Base-by-base conservation (phyloP, 2,329 filamentous ascomycete species). In the Paracamarosporium sp. region DNA sequence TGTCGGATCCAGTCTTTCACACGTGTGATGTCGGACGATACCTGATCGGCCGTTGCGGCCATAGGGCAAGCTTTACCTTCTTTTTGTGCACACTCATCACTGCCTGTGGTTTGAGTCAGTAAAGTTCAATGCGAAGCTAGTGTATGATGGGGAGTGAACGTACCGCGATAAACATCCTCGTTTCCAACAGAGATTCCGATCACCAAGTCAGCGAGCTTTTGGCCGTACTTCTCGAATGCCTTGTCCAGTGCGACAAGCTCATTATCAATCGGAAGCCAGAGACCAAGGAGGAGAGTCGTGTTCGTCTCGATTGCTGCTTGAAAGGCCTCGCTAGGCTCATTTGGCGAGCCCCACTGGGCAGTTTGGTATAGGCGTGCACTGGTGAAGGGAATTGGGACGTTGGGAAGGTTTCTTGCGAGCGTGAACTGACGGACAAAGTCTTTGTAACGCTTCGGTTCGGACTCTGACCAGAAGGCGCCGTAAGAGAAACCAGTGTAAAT, bases 291-390 rank as follows among this genome's bases (percentile, higher is more conserved):
- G 2, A 76, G 67, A 30, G 61, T 71, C 1, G 72, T 73, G 17
- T 68, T 70, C 1, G 70, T 71, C 20, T 65, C 65, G 20, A 74
- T 65, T 7, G 74, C 73, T 4, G 72, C 72, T 43, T 70, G 66
- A 24, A 76, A 74, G 3, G 74, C 74, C 44, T 83, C 81, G 66
- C 89, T 92, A 64, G 86, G 85, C 17, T 83, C 81, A 75, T 83
- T 86, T 61, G 83, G 67, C 63, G 4, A 59, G 52, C 2, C 53
- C 46, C 28, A 60, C 50, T 38, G 83, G 90, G 86, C 56, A 89
- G 78, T 88, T 91, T 54, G 52, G 77, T 89, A 92, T 24, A 92
- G 80, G 55, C 89, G 86, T 25, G 87, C 89, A 59, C 85, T 88
- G 67, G 81, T 88, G 79, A 90, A 92, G 44, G 85, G 85, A 6